A percentile compares a stretch with the other conserved stretches of the same genome.
Evolutionary conservation across 352 stramenopile species (phyloP).

Genomic region (Globisporangium parvum): DNA sequence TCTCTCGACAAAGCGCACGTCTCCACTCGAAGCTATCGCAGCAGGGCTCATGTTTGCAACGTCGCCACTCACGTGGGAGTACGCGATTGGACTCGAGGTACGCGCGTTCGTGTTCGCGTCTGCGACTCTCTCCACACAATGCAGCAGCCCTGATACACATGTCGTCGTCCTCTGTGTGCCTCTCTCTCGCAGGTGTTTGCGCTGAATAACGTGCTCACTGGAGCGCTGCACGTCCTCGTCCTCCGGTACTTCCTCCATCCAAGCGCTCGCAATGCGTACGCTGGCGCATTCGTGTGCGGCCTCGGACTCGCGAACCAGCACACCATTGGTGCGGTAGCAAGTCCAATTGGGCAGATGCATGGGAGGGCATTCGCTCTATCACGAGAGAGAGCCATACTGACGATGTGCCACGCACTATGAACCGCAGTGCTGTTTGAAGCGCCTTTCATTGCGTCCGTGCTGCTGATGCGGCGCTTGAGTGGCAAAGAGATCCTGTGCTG

Average conservation of each 20-base stretch:
- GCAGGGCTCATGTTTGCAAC: slow-evolving; percentile 61
- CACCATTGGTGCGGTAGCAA: slow-evolving; percentile 48
- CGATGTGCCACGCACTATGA: neutral
- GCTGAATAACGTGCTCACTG: slow-evolving; percentile 89
- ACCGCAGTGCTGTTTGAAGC: slow-evolving; percentile 77
- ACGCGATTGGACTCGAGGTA: slow-evolving; percentile 65
- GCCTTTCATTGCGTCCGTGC: slow-evolving; percentile 70
- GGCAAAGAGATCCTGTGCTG: slow-evolving; percentile 17
- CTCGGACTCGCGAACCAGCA: slow-evolving; percentile 92
- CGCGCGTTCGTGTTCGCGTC: neutral
- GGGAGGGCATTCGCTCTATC: no score
- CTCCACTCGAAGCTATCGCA: slow-evolving; percentile 21
- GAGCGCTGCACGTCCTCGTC: slow-evolving; percentile 61
- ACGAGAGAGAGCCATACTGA: slow-evolving; percentile 1
- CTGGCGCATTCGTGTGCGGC: slow-evolving; percentile 83
- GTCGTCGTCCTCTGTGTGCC: neutral
- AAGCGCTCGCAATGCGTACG: slow-evolving; percentile 16
- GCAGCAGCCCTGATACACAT: neutral
- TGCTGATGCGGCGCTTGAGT: slow-evolving; percentile 17
- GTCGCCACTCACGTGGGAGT: slow-evolving; percentile 88
- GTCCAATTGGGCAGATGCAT: no score
- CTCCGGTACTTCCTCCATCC: slow-evolving; percentile 23
- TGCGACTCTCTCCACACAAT: no score
- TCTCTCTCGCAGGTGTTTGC: slow-evolving; percentile 85
- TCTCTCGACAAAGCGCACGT: slow-evolving; percentile 14